Base-by-base conservation (phyloP, 106 monocot species). In the Allium cepa region DNA sequence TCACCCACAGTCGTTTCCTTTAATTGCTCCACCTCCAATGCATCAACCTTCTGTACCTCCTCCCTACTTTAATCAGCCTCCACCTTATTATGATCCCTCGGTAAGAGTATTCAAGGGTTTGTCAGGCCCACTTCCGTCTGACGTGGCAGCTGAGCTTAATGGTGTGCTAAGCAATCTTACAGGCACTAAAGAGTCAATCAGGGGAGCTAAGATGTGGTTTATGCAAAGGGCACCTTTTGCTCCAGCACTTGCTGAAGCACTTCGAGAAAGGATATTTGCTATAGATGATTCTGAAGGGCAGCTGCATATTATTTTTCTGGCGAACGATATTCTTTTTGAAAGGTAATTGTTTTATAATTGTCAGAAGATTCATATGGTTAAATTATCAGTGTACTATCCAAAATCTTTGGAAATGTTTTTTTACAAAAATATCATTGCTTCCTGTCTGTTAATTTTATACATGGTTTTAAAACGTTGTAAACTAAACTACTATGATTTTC, bases 151-250 rank as follows among this genome's bases (percentile, higher is more conserved):
- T 0, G 95, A 96, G 79, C 85, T 91, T 46, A 79, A 84, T 47
- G 67, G 57, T 11, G 91, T 91, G 49, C 77, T 91, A 47, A 75
- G n/a, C 46, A 79, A 70, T 55, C 79, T 96, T 17, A 88, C 73
- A 26, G 95, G 95, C 16, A 96, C 91, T 4, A 96, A 96, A 68
- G 95, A 96, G 56, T 91, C 95, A 10, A 96, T 96, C 48, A 96
- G 91, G 65, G 95, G 91, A 7, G 95, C 95, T n/a, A 96, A 96
- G 71, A 80, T 74, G 62, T 96, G 95, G 95, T 96, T 96, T 68
- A 86, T 96, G 87, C 91, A 96, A 68, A 79, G 95, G 67, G 80
- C 91, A 14, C 91, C 87, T 36, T 96, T 96, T 80, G 95, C 91
- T 26, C 91, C 95, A 49, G 95, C 88, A 8, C 71, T 96, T 64